These are phyloP conservation scores for Pholiota conissans DNA, from an alignment of 768 basidiomycete species.

Conservation along the genomic window DNA sequence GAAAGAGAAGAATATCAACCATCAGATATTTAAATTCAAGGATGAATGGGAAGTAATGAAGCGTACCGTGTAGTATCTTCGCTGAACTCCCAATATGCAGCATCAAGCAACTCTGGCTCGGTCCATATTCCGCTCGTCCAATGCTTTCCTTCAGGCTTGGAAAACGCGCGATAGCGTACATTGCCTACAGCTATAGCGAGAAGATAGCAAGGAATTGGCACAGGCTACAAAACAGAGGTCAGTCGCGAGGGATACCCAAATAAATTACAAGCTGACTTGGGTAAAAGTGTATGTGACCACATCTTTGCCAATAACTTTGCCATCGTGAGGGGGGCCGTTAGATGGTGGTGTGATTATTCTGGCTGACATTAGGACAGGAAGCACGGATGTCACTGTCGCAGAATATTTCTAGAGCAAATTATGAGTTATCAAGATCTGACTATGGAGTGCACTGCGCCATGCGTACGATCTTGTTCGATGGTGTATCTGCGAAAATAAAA, in stretches of 20 bases:
- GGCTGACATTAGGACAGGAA: slow-evolving; percentile 87
- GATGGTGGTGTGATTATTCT: slow-evolving; percentile 75
- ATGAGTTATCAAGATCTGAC: not conserved
- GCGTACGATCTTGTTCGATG: slow-evolving; percentile 80
- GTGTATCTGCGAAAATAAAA: slow-evolving; percentile 60
- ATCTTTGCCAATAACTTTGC: slow-evolving; percentile 74
- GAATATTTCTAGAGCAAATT: slow-evolving; percentile 65
- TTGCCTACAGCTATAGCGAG: slow-evolving; percentile 90
- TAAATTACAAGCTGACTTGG: slow-evolving; percentile 52
- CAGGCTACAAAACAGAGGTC: slow-evolving; percentile 44
- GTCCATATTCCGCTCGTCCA: slow-evolving; percentile 92
- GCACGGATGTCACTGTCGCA: slow-evolving; percentile 73
- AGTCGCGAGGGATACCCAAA: not conserved
- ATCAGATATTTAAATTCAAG: not conserved
- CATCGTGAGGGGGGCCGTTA: slow-evolving; percentile 68
- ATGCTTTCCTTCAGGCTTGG: slow-evolving; percentile 53
- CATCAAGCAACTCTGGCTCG: slow-evolving; percentile 80
- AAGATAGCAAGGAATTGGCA: slow-evolving; percentile 90
- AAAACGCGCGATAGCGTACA: slow-evolving; percentile 70
- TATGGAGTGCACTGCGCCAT: not conserved
- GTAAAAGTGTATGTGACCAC: slow-evolving; percentile 72
- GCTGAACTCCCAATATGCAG: slow-evolving; percentile 84
- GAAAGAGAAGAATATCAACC: not conserved
- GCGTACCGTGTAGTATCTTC: slow-evolving; percentile 78
- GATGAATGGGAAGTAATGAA: not conserved